Percentiles rank a stretch among this genome's conserved stretches.
These are phyloP conservation scores for Takashimella tepidaria DNA, from an alignment of 1,284 basidiomycete species.

Conservation along the genomic window DNA sequence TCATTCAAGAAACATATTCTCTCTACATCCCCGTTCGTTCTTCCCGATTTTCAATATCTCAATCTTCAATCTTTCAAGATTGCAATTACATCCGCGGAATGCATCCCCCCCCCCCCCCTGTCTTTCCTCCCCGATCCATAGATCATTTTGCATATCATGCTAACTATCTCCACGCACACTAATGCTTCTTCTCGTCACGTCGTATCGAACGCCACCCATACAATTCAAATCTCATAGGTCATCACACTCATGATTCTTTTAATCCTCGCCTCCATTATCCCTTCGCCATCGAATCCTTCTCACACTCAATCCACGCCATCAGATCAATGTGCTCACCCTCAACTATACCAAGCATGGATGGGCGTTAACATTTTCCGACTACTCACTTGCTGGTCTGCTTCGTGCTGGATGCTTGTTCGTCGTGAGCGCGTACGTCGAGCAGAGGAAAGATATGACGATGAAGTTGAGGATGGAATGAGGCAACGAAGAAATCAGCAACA, in stretches of 20 bases:
- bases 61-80: no score
- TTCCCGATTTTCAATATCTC: neutral
- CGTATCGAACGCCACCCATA: no score
- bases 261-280: constrained; percentile 19
- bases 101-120: neutral
- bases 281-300: constrained; percentile 16
- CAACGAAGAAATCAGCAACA: neutral
- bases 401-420: constrained; percentile 25
- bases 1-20: no score
- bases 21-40: neutral
- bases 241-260: constrained; percentile 22
- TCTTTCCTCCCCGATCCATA: neutral
- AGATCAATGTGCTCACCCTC: constrained; percentile 20
- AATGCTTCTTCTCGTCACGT: no score
- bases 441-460: constrained; percentile 4
- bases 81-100: no score
- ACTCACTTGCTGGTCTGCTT: constrained; percentile 24
- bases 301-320: constrained; percentile 18
- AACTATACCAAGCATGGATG: constrained; percentile 33
- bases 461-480: neutral
- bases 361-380: constrained; percentile 20
- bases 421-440: constrained; percentile 1
- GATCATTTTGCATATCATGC: no score
- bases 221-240: constrained; percentile 21
- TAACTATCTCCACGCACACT: neutral